phyloP scores from a whole-genome alignment of 1,284 basidiomycete genomes.

The Quambalaria eucalypti region DNA sequence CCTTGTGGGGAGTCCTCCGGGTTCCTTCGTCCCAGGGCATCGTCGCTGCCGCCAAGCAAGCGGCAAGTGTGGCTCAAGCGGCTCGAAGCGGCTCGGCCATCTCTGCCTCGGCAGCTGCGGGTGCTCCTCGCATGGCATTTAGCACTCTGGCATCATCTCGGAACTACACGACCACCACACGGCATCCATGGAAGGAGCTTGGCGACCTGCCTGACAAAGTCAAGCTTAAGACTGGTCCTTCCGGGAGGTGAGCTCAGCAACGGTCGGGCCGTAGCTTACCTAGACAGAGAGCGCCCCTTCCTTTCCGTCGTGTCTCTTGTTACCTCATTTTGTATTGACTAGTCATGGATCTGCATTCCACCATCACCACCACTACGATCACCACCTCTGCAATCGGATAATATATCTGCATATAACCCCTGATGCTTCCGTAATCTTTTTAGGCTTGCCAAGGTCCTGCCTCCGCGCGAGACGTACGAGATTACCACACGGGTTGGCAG shows the following conservation, averaged over 20 bases:
- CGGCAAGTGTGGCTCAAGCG: background rate
- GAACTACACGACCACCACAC: background rate
- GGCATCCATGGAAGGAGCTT: background rate
- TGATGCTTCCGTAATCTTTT: background rate
- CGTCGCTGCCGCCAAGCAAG: background rate
- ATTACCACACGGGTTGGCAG: constrained; percentile 36
- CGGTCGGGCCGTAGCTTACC: too few species aligned
- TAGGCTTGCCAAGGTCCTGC: constrained; percentile 30
- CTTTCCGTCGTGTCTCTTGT: too few species aligned
- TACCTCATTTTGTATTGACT: background rate
- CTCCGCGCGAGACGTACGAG: constrained; percentile 16
- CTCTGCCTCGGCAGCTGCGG: background rate
- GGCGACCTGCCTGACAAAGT: constrained; percentile 28
- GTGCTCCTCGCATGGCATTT: background rate
- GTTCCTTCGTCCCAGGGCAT: background rate
- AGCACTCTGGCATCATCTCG: background rate
- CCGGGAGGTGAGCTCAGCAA: constrained; percentile 12
- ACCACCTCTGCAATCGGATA: background rate
- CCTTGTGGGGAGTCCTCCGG: constrained; percentile 49
- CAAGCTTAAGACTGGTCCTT: constrained; percentile 22
- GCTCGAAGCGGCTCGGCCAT: background rate
- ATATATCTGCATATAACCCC: too few species aligned
- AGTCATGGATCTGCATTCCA: too few species aligned
- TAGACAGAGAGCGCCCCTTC: too few species aligned
- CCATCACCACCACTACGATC: background rate